Conservation (phyloP, 2,329 filamentous ascomycete genomes). For the Blumeriella jaapii region DNA sequence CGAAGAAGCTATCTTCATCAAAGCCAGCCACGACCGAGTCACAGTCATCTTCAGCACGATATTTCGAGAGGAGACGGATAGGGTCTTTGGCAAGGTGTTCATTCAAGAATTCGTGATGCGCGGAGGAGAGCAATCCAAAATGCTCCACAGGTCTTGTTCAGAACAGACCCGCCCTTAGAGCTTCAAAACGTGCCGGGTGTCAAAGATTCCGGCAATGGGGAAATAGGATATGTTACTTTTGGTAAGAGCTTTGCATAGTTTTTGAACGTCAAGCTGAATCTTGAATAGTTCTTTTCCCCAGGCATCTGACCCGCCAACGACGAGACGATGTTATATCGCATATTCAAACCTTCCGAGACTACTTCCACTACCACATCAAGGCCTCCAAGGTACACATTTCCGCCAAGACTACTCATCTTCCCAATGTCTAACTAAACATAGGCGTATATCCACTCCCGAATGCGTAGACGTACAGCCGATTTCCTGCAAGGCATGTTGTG, state of each 20-base stretch:
- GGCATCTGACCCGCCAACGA: conserved; percentile 81
- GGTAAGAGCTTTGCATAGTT: conserved; percentile 41
- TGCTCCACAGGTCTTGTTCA: conserved; percentile 92
- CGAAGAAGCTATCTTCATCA: conserved; percentile 97
- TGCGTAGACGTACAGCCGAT: conserved; percentile 94
- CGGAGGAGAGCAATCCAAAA: conserved; percentile 93
- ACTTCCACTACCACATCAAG: conserved; percentile 99
- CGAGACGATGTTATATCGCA: conserved; percentile 95
- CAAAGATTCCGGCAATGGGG: conserved; percentile 60
- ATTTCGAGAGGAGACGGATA: conserved; percentile 94
- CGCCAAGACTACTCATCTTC: no score
- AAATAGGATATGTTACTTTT: conserved; percentile 97
- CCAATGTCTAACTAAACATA: conserved; percentile 26
- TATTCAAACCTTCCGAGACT: conserved; percentile 99
- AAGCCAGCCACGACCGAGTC: conserved; percentile 92
- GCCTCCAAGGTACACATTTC: conserved; percentile 62
- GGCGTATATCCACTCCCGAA: conserved; percentile 96
- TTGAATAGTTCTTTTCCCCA: conserved; percentile 76
- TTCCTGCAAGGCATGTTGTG: conserved; percentile 78
- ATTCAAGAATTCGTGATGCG: conserved; percentile 96
- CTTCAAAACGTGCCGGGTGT: conserved; percentile 80
- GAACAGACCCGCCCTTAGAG: conserved; percentile 88
- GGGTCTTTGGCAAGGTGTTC: conserved; percentile 96
- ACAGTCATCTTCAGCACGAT: conserved; percentile 99
- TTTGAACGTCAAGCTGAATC: not conserved